Base-by-base conservation (phyloP, 805 yeast genomes). In the Myxozyma nipponensis region DNA sequence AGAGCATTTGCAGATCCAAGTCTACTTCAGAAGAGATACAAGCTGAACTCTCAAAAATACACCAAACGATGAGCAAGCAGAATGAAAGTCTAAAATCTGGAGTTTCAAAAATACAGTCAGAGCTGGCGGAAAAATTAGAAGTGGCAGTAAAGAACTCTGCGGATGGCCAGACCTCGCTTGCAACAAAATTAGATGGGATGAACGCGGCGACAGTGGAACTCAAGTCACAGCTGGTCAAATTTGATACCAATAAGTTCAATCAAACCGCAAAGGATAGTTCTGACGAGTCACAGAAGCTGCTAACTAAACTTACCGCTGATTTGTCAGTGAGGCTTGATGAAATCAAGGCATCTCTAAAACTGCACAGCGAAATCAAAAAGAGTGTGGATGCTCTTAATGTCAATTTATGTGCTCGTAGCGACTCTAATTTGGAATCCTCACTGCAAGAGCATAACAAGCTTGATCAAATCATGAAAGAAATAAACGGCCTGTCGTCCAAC, bases 401-500 rank as follows among this genome's bases (percentile, higher is more conserved):
- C 23, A 7, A 30, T 21, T 7, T 43, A 24, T 24, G 35, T 10
- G 6, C 39, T 24, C 34, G 41, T 1, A 40, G 39, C 9, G 58
- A 54, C 13, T 28, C 49, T 1, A 46, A 25, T 24, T 30, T 32
- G 9, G 52, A 46, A 26, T 32, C 48, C 9, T 35, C 41, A 7
- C n/a, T 50, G 26, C 42, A 45, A 4, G 45, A 52, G 39, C 51
- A 47, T 9, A 43, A 38, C 15, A 48, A 47, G 22, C 23, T 58
- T 9, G 59, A 55, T 19, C 41, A 28, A 25, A 39, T 44, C 2
- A 23, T 58, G n/a, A 55, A 51, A 32, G 37, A 49, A n/a, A 23
- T 47, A 6, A n/a, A 9, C 7, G 26, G 19, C 2, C 26, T 58
- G 18, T 32, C 49, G 1, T 17, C 37, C 9, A 52, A 49, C 25